phyloP scores from a whole-genome alignment of 75 land plant species.

The Ceratopteris richardii region DNA sequence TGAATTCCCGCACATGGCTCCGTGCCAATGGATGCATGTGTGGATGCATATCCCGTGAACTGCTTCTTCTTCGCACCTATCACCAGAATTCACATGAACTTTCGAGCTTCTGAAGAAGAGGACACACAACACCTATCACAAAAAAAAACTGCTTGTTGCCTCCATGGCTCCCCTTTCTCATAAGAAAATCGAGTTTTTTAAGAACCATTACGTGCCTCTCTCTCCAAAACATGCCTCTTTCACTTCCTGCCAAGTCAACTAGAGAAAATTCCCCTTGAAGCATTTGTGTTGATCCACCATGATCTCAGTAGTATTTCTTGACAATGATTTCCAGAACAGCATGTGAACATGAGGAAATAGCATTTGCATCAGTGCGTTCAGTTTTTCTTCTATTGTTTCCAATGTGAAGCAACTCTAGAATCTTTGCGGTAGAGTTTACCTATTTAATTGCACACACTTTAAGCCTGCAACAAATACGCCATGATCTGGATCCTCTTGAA shows the following conservation, averaged over 20 bases:
- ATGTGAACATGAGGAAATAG: slow-evolving; percentile 92
- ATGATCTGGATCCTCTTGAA: slow-evolving; percentile 88
- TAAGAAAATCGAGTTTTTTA: no score
- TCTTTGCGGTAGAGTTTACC: slow-evolving; percentile 87
- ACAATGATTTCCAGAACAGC: slow-evolving; percentile 91
- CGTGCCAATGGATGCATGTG: no score
- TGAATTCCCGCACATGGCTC: no score
- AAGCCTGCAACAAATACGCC: slow-evolving; percentile 88
- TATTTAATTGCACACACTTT: slow-evolving; percentile 70
- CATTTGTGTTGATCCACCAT: slow-evolving; percentile 50
- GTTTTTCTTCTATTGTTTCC: slow-evolving; percentile 92
- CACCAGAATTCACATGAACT: no score
- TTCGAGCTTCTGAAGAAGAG: no score
- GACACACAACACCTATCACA: no score
- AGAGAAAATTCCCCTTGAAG: slow-evolving; percentile 85
- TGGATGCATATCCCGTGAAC: no score
- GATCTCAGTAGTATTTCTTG: slow-evolving; percentile 60
- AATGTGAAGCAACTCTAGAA: slow-evolving; percentile 81
- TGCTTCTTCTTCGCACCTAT: no score
- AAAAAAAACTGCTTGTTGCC: no score
- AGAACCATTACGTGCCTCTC: no score
- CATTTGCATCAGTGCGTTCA: slow-evolving; percentile 93
- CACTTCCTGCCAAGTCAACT: slow-evolving; percentile 97
- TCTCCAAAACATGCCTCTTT: no score
- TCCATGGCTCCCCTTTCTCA: no score